A percentile compares a stretch with the other conserved stretches of the same genome.
These are phyloP conservation scores for Tetrahymena borealis DNA, from an alignment of 73 alveolate genomes.

Conservation along the genomic window DNA sequence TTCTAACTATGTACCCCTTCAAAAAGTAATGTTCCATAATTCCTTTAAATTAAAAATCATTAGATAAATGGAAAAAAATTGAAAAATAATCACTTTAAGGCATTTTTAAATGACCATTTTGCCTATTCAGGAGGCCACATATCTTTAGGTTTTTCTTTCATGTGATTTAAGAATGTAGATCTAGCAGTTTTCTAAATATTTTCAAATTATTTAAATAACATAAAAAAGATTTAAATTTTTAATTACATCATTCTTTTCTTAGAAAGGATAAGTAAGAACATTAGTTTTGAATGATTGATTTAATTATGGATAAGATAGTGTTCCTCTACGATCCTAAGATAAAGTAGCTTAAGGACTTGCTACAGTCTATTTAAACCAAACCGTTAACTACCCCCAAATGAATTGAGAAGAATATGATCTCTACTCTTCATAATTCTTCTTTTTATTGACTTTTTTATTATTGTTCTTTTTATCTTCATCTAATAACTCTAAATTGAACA, in stretches of 20 bases:
- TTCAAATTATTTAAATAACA: background rate
- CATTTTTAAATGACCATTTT: constrained; percentile 33
- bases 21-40: background rate
- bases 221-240: background rate
- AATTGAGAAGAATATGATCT: constrained; percentile 30
- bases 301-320: constrained; percentile 27
- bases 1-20: background rate
- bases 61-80: background rate
- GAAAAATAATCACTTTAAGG: background rate
- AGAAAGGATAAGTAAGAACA: constrained; percentile 30
- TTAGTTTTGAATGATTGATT: constrained; percentile 9
- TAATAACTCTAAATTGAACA: background rate
- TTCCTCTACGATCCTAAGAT: constrained; percentile 45
- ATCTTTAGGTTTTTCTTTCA: constrained; percentile 33
- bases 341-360: constrained; percentile 40
- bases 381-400: constrained; percentile 36
- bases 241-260: constrained; percentile 1
- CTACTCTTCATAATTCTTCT: constrained; percentile 23
- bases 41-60: background rate
- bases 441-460: background rate
- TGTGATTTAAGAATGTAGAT: constrained; percentile 5
- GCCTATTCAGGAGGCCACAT: constrained; percentile 52
- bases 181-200: constrained; percentile 1
- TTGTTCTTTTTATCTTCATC: background rate
- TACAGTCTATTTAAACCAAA: constrained; percentile 41